Conservation (phyloP, 345 rosid genomes). For the Acer negundo region DNA sequence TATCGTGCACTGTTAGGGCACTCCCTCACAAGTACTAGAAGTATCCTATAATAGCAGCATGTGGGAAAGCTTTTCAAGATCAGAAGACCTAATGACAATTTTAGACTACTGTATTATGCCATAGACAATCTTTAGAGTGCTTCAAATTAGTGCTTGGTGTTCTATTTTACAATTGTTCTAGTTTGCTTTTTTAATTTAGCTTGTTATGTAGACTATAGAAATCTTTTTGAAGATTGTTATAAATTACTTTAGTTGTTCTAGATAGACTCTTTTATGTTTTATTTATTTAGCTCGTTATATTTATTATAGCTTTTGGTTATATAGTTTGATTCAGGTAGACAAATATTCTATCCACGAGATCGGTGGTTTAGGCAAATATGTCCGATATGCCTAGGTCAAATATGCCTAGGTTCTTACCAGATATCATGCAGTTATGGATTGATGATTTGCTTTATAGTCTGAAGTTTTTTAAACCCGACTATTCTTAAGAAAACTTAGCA, state of each 20-base stretch:
- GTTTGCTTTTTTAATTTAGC: constrained; percentile 28
- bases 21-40: constrained; percentile 41
- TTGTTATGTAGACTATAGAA: constrained; percentile 45
- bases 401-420: neutral
- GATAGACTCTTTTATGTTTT: constrained; percentile 28
- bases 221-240: constrained; percentile 25
- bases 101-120: constrained; percentile 31
- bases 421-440: neutral
- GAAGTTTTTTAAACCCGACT: neutral
- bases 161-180: constrained; percentile 24
- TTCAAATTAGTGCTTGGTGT: constrained; percentile 30
- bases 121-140: constrained; percentile 31
- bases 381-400: neutral
- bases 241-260: constrained; percentile 32
- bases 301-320: neutral
- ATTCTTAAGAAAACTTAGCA: neutral
- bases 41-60: constrained; percentile 34
- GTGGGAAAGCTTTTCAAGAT: constrained; percentile 42
- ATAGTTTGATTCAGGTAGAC: constrained; percentile 15
- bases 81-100: constrained; percentile 23
- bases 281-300: constrained; percentile 22
- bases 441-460: neutral
- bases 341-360: neutral
- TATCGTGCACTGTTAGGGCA: constrained; percentile 49
- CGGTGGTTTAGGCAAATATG: neutral